These are phyloP conservation scores for Salvia miltiorrhiza DNA, from an alignment of 257 asterid species.

Conservation along the genomic window DNA sequence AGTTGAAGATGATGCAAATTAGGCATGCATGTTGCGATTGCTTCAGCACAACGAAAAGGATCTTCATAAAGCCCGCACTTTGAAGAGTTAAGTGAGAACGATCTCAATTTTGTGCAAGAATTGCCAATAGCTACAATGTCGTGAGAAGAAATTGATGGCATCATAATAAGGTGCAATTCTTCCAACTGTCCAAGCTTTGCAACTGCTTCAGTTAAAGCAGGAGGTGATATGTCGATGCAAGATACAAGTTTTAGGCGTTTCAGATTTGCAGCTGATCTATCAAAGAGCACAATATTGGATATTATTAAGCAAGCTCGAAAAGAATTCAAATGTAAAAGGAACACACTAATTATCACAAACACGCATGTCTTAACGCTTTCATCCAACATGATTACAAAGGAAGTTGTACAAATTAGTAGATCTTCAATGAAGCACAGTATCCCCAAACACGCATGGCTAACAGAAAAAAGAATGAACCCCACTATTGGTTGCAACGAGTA, in stretches of 20 bases:
- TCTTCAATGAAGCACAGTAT: background rate
- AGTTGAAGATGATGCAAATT: slow-evolving; percentile 36
- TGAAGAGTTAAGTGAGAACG: too few species aligned
- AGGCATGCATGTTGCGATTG: slow-evolving; percentile 45
- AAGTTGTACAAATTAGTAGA: background rate
- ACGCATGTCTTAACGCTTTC: too few species aligned
- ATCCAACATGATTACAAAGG: background rate
- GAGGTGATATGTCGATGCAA: slow-evolving; percentile 14
- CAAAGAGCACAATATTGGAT: background rate
- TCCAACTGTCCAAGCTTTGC: slow-evolving; percentile 39
- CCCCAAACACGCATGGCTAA: too few species aligned
- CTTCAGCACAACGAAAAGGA: too few species aligned
- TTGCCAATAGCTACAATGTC: slow-evolving; percentile 32
- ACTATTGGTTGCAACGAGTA: too few species aligned
- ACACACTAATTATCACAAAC: too few species aligned
- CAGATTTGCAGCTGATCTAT: slow-evolving; percentile 45
- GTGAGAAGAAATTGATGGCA: background rate
- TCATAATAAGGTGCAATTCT: slow-evolving; percentile 44
- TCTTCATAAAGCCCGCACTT: too few species aligned
- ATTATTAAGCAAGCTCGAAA: too few species aligned
- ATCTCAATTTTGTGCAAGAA: slow-evolving; percentile 37
- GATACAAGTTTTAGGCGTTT: slow-evolving; percentile 32
- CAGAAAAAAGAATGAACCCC: too few species aligned
- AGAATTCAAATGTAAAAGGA: too few species aligned
- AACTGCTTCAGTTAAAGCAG: slow-evolving; percentile 28